These are phyloP conservation scores for Nigrospora osmanthi DNA, from an alignment of 2,329 filamentous ascomycete genomes.

Conservation along the genomic window DNA sequence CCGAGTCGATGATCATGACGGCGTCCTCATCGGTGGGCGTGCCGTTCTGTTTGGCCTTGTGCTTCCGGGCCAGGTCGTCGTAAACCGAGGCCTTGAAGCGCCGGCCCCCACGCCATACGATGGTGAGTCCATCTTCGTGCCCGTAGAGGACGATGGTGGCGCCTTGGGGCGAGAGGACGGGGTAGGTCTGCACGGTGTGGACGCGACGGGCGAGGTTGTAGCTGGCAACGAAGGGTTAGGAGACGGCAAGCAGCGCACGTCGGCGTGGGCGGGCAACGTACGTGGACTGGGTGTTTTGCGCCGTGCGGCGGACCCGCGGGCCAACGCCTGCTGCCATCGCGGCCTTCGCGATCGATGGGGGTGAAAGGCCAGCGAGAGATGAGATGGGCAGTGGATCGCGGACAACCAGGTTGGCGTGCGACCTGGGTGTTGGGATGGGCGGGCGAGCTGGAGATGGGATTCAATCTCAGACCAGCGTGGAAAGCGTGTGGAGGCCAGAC, in stretches of 20 bases:
- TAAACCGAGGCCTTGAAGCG: conserved; percentile 41
- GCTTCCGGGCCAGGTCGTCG: conserved; percentile 19
- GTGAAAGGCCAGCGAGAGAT: too few relatives aligned
- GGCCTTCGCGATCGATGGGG: not conserved
- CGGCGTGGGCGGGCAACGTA: conserved; percentile 9
- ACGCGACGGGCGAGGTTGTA: conserved; percentile 52
- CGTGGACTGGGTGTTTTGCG: conserved; percentile 28
- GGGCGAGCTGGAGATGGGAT: too few relatives aligned
- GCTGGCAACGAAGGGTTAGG: conserved; percentile 25
- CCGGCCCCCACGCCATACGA: conserved; percentile 56
- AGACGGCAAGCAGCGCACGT: not conserved
- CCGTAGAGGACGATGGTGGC: conserved; percentile 56
- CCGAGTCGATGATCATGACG: conserved; percentile 57
- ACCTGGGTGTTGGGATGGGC: too few relatives aligned
- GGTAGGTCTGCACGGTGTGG: conserved; percentile 53
- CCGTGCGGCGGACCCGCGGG: conserved; percentile 25
- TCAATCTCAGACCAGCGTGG: too few relatives aligned
- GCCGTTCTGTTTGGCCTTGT: conserved; percentile 44
- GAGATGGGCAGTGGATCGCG: too few relatives aligned
- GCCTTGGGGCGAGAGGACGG: conserved; percentile 53
- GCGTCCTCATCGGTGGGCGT: conserved; percentile 38
- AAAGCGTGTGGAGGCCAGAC: too few relatives aligned
- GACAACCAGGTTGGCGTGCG: too few relatives aligned
- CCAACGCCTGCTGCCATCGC: conserved; percentile 17
- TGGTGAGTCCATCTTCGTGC: conserved; percentile 53